Percentiles rank a stretch among this genome's conserved stretches.
phyloP scores from a whole-genome alignment of 768 basidiomycete species.

The Tylopilus cervinicoccineus region DNA sequence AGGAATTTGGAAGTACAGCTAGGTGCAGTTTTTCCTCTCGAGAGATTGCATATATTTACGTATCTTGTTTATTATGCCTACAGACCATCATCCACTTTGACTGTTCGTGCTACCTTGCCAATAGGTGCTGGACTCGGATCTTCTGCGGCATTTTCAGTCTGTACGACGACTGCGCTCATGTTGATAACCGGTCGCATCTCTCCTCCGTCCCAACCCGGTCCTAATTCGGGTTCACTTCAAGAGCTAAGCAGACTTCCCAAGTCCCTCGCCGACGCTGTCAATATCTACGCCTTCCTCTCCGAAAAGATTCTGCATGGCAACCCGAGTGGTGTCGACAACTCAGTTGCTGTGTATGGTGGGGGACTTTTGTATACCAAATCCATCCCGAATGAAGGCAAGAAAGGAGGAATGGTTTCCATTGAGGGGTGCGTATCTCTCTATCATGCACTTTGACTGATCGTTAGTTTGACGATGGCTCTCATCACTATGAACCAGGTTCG shows the following conservation, averaged over 20 bases:
- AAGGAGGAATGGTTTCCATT: constrained; percentile 80
- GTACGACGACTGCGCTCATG: constrained; percentile 76
- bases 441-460: neutral
- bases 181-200: constrained; percentile 68
- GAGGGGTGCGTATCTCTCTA: constrained; percentile 58
- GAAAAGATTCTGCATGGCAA: constrained; percentile 98
- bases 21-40: constrained; percentile 45
- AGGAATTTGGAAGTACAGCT: constrained; percentile 37
- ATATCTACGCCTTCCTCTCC: constrained; percentile 89
- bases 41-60: constrained; percentile 14
- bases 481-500: constrained; percentile 56
- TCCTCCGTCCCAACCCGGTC: constrained; percentile 38
- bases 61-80: constrained; percentile 1
- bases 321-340: constrained; percentile 96
- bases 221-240: constrained; percentile 26
- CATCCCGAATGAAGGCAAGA: constrained; percentile 50
- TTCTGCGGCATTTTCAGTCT: constrained; percentile 92
- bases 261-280: constrained; percentile 71
- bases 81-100: constrained; percentile 77
- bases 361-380: constrained; percentile 86
- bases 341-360: constrained; percentile 88
- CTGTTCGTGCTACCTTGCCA: constrained; percentile 84
- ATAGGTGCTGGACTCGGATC: constrained; percentile 96
- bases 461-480: neutral
- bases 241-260: constrained; percentile 56